Evolutionary conservation across 129 eudicot genomes (phyloP), one percentile per base, ranked within the genome.

Genomic region (Flaveria brownii): DNA sequence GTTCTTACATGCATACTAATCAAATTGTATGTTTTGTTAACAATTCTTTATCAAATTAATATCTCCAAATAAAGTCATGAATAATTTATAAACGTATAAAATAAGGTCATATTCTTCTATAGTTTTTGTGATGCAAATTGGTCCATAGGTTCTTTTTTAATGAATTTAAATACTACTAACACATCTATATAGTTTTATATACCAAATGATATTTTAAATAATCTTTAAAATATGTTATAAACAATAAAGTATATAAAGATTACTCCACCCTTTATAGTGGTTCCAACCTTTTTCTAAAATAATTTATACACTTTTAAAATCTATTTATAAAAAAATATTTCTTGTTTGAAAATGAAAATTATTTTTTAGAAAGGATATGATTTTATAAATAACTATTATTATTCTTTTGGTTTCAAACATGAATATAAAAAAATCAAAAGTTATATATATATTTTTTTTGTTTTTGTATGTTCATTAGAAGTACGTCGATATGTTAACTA

Each of bases 181-280:
- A 28, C 68, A 62, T 28, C 4, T 28, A 14, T 26, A 23, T 54
- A 25, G 68, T 57, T 55, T 55, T 55, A 55, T 18, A 55, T 55
- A 55, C 62, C 62, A 55, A 55, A 55, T 49, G 54, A 49, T 49
- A 49, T 6, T 59, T 20, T 5, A 60, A 11, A 23, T 6, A 43
- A 14, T 63, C 4, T 63, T 30, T 63, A 63, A 28, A 7, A 25
- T 61, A 63, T 63, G 10, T 33, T 30, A 2, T 62, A 30, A 62
- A 30, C 23, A 33, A 33, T 63, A 30, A 30, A 63, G 20, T 63
- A 33, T 63, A 63, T 63, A 63, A 63, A 63, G 45, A 63, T 62
- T 62, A 26, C 10, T 12, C 36, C 66, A 60, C 66, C 66, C n/a
- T 25, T 60, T 60, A 12, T 13, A 61, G 42, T 62, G 68, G 68